Evolutionary conservation across 2,329 filamentous ascomycete genomes (phyloP).

Genomic region (Penicillium verrucosum): DNA sequence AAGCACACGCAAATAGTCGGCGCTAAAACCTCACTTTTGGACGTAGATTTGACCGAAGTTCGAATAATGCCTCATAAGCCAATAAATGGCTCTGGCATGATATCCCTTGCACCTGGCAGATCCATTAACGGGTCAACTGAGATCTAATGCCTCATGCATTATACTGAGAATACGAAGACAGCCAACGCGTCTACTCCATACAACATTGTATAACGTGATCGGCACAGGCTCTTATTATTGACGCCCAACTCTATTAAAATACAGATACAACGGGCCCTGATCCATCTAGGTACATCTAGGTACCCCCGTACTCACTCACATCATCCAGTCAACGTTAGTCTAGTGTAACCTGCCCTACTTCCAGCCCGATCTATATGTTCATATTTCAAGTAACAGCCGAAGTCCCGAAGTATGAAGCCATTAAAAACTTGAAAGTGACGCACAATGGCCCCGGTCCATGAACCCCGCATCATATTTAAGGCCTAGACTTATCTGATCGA

Average conservation of each 20-base stretch:
- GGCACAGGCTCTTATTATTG: background rate
- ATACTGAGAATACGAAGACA: background rate
- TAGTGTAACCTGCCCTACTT: background rate
- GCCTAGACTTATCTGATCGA: constrained; percentile 12
- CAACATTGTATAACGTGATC: background rate
- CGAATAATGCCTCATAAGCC: background rate
- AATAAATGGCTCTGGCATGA: background rate
- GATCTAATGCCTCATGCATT: background rate
- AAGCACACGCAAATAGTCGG: background rate
- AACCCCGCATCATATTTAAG: constrained; percentile 2
- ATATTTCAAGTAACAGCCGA: background rate
- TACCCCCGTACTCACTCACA: background rate
- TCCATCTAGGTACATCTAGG: background rate
- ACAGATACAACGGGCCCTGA: background rate
- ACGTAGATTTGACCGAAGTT: background rate
- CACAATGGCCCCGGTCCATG: background rate
- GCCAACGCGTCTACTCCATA: background rate
- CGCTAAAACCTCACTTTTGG: background rate
- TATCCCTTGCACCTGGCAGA: background rate
- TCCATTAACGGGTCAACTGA: background rate
- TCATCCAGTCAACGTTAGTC: background rate
- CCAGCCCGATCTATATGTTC: background rate
- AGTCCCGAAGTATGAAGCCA: background rate
- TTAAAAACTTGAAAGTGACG: background rate
- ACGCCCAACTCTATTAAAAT: background rate